Evolutionary conservation across 2,329 filamentous ascomycete genomes (phyloP).

Genomic region (Albifimbria verrucaria): DNA sequence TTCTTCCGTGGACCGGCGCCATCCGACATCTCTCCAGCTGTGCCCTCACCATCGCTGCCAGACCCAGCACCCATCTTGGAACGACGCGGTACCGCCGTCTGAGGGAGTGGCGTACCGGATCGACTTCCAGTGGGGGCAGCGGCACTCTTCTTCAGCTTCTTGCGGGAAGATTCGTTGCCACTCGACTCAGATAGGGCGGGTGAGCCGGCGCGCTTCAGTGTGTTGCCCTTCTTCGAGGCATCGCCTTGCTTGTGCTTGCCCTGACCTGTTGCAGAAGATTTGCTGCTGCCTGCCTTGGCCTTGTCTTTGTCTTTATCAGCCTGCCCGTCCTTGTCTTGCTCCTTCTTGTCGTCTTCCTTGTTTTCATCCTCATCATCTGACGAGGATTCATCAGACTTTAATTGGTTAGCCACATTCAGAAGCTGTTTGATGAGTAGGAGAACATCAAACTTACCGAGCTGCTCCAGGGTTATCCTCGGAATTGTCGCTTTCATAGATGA

Average conservation of each 20-base stretch:
- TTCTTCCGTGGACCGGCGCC: slow-evolving; percentile 48
- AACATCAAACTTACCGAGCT: slow-evolving; percentile 33
- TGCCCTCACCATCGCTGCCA: slow-evolving; percentile 70
- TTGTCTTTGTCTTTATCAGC: slow-evolving; percentile 52
- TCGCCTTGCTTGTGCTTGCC: slow-evolving; percentile 47
- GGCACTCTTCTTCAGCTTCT: slow-evolving; percentile 66
- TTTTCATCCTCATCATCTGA: slow-evolving; percentile 33
- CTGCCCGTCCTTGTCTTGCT: slow-evolving; percentile 51
- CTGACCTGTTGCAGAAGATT: slow-evolving; percentile 44
- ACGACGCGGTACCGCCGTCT: slow-evolving; percentile 34
- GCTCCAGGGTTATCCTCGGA: slow-evolving; percentile 42
- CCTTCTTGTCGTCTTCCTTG: slow-evolving; percentile 36
- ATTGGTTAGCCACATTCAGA: slow-evolving; percentile 14
- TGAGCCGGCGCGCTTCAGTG: slow-evolving; percentile 80
- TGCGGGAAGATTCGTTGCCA: slow-evolving; percentile 84
- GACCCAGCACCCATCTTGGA: slow-evolving; percentile 51
- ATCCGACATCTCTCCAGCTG: slow-evolving; percentile 65
- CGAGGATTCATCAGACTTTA: slow-evolving; percentile 46
- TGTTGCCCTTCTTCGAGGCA: slow-evolving; percentile 50
- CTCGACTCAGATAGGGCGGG: slow-evolving; percentile 87
- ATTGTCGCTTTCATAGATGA: slow-evolving; percentile 74
- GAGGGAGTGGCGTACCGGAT: slow-evolving; percentile 51
- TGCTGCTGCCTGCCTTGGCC: slow-evolving; percentile 62
- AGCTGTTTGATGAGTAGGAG: background rate
- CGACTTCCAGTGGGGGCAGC: slow-evolving; percentile 49